Evolutionary conservation across 768 basidiomycete genomes (phyloP), one percentile per base, ranked within the genome.

Genomic region (Xanthoconium stramineum): DNA sequence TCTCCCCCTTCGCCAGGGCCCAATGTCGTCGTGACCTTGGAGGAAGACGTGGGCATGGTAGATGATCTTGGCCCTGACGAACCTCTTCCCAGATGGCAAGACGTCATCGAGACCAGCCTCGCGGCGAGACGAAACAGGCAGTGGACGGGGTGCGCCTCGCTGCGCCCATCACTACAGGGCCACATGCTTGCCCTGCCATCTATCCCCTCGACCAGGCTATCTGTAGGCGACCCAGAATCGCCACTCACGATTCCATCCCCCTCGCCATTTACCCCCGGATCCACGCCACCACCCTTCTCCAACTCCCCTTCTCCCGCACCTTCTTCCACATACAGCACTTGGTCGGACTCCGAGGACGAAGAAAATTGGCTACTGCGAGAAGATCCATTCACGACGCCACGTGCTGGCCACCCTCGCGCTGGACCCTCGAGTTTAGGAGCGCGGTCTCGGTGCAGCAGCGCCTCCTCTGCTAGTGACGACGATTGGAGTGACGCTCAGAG

Each of bases 401-500:
- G 19, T 8, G 37, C 39, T 5, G 15, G 37, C 11, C 24, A 35
- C 11, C 15, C 29, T 28, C 40, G 13, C 35, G 7, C 38, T 7
- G 12, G 3, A 3, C 11, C 33, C 5, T 7, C 49, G 7, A 35
- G 47, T 29, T 3, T 28, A 39, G 47, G 51, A 12, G 32, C 17
- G 15, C 39, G 58, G 32, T 39, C 58, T 17, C 62, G 58, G 13
- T 61, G 67, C 45, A 30, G 13, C 28, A 65, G 61, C 48, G 49
- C n/a, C 10, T 59, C 65, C 2, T 58, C 61, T 24, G 42, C 58
- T 17, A 52, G 52, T 12, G n/a, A 38, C 32, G 66, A 61, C 32
- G 56, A 67, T 12, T 71, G 70, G 71, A 69, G 63, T 10, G 70
- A 70, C 35, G 69, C 67, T 12, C 61, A 63, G 30, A 67, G 65